A percentile compares a stretch with the other conserved stretches of the same genome.
Evolutionary conservation across 257 asterid genomes (phyloP).

Genomic region (Buddleja alternifolia): DNA sequence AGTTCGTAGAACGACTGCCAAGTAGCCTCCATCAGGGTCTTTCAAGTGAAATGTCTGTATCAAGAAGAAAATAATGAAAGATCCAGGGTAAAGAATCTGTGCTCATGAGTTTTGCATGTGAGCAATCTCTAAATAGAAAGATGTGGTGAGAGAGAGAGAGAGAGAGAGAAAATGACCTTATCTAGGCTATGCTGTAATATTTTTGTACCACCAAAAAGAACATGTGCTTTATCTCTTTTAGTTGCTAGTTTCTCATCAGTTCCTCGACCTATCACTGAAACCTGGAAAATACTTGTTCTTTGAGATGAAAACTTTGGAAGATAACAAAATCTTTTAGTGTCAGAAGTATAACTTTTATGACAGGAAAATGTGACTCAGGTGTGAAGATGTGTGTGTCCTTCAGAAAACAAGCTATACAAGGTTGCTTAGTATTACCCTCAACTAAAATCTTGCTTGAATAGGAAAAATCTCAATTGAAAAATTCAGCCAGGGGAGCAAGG

Average conservation of each 20-base stretch:
- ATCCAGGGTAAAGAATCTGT: background rate
- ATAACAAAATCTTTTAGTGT: slow-evolving; percentile 15
- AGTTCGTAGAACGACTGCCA: slow-evolving; percentile 95
- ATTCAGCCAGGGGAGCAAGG: background rate
- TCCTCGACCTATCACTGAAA: slow-evolving; percentile 79
- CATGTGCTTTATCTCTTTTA: slow-evolving; percentile 85
- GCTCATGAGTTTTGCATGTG: background rate
- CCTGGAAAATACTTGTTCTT: slow-evolving; percentile 50
- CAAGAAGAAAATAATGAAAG: slow-evolving; percentile 28
- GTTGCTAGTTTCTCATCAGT: slow-evolving; percentile 75
- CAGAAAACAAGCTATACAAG: slow-evolving; percentile 2
- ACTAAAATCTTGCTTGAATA: background rate
- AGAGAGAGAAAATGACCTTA: slow-evolving; percentile 58
- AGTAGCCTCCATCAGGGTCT: slow-evolving; percentile 98
- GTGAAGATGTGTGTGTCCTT: slow-evolving; percentile 14
- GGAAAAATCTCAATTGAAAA: background rate
- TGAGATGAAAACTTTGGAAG: slow-evolving; percentile 29
- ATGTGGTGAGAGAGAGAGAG: background rate
- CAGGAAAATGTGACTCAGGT: background rate
- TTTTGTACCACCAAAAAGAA: slow-evolving; percentile 98
- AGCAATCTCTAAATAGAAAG: slow-evolving; percentile 9
- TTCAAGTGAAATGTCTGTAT: slow-evolving; percentile 79
- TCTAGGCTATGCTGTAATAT: slow-evolving; percentile 94
- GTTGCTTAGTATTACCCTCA: background rate
- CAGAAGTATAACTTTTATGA: slow-evolving; percentile 23